These are phyloP conservation scores for Dactylellina haptotyla DNA, from an alignment of 2,329 filamentous ascomycete genomes.

Conservation along the genomic window DNA sequence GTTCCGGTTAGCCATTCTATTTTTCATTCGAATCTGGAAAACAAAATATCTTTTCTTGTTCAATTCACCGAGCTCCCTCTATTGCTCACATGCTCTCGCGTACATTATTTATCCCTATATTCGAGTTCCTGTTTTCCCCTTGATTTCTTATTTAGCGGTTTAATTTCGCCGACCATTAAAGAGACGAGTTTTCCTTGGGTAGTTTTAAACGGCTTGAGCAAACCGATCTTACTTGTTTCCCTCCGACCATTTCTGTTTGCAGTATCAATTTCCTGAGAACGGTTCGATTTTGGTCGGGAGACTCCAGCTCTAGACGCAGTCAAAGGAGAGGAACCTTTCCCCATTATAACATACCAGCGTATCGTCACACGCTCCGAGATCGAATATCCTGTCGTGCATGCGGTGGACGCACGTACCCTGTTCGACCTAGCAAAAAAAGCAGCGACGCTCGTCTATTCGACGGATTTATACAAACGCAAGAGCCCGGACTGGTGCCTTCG, in stretches of 20 bases:
- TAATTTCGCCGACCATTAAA: neutral
- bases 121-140: slow-evolving; percentile 13
- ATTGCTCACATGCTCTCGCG: too few relatives aligned
- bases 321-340: neutral
- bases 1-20: slow-evolving; percentile 41
- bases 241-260: slow-evolving; percentile 41
- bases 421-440: slow-evolving; percentile 34
- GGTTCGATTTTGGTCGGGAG: slow-evolving; percentile 32
- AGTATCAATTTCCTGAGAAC: slow-evolving; percentile 42
- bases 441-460: slow-evolving; percentile 14
- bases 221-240: neutral
- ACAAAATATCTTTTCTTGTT: neutral
- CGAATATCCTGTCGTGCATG: slow-evolving; percentile 28
- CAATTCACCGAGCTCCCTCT: neutral
- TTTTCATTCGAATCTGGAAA: neutral
- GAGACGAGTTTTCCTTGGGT: neutral
- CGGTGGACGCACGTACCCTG: slow-evolving; percentile 39
- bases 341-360: too few relatives aligned
- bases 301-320: slow-evolving; percentile 15
- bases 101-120: too few relatives aligned
- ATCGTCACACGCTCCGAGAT: too few relatives aligned
- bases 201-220: neutral
- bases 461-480: slow-evolving; percentile 27
- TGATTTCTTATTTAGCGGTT: neutral
- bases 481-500: slow-evolving; percentile 26